A percentile compares a stretch with the other conserved stretches of the same genome.
phyloP scores from a whole-genome alignment of 2,329 filamentous ascomycete species.

The Cadophora sp. region DNA sequence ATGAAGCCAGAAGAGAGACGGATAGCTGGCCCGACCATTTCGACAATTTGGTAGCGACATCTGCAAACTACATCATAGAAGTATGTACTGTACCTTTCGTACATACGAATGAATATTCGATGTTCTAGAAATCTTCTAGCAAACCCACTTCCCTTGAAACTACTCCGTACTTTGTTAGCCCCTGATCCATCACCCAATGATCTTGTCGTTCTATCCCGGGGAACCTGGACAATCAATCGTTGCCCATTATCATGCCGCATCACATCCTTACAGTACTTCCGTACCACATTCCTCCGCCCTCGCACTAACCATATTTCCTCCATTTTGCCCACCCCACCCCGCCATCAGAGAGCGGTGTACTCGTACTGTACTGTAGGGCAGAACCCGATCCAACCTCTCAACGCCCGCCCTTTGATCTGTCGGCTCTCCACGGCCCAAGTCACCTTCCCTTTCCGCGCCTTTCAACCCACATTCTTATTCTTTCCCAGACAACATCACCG shows the following conservation, averaged over 20 bases:
- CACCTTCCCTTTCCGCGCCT: constrained; percentile 5
- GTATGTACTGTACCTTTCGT: too few relatives aligned
- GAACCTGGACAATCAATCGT: constrained; percentile 8
- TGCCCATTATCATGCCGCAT: background rate
- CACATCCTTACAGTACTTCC: background rate
- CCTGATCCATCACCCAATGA: background rate
- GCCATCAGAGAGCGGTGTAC: background rate
- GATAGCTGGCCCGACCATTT: background rate
- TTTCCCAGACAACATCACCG: constrained; percentile 3
- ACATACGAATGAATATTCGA: background rate
- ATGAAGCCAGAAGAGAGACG: background rate
- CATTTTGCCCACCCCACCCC: constrained; percentile 4
- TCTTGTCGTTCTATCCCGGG: background rate
- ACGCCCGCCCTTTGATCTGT: too few relatives aligned
- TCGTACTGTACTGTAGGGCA: too few relatives aligned
- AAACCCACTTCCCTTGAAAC: background rate
- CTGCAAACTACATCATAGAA: background rate
- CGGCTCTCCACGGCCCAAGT: constrained; percentile 16
- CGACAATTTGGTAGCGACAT: background rate
- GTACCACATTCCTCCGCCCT: background rate
- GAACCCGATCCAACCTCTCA: background rate
- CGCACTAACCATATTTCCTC: background rate
- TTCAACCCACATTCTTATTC: constrained; percentile 11
- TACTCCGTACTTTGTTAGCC: background rate
- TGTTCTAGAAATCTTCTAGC: constrained; percentile 2